phyloP scores from a whole-genome alignment of 2,329 filamentous ascomycete genomes.

The Fusarium chaquense region DNA sequence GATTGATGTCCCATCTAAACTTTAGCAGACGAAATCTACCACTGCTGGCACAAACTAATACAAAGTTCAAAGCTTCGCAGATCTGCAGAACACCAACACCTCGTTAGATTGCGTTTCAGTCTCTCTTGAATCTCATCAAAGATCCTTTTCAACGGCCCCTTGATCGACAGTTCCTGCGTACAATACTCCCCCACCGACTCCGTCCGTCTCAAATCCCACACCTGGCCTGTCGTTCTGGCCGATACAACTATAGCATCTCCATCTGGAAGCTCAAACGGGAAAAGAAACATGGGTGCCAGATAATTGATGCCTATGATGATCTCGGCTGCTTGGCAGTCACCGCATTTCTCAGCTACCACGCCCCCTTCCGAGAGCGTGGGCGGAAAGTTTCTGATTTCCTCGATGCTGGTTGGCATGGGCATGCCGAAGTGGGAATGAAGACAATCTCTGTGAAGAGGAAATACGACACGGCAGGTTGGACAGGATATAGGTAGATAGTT shows the following conservation, averaged over 20 bases:
- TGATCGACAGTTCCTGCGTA: neutral
- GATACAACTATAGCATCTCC: neutral
- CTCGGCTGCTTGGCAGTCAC: conserved; percentile 6
- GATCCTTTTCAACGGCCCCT: neutral
- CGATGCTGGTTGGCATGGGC: conserved; percentile 12
- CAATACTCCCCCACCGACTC: neutral
- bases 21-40: neutral
- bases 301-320: neutral
- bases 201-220: too few relatives aligned
- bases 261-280: neutral
- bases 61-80: conserved; percentile 2
- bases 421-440: conserved; percentile 4
- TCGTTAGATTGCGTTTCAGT: neutral
- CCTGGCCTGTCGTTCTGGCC: neutral
- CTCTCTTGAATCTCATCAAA: neutral
- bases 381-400: neutral
- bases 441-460: conserved; percentile 8
- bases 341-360: conserved; percentile 11
- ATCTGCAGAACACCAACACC: conserved; percentile 13
- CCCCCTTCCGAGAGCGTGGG: conserved; percentile 4
- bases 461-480: conserved; percentile 10
- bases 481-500: neutral
- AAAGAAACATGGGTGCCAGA: neutral
- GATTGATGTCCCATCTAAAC: neutral
- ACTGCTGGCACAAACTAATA: neutral